Evolutionary conservation across 2,329 filamentous ascomycete species (phyloP).

Genomic region (Daldinia sp.): DNA sequence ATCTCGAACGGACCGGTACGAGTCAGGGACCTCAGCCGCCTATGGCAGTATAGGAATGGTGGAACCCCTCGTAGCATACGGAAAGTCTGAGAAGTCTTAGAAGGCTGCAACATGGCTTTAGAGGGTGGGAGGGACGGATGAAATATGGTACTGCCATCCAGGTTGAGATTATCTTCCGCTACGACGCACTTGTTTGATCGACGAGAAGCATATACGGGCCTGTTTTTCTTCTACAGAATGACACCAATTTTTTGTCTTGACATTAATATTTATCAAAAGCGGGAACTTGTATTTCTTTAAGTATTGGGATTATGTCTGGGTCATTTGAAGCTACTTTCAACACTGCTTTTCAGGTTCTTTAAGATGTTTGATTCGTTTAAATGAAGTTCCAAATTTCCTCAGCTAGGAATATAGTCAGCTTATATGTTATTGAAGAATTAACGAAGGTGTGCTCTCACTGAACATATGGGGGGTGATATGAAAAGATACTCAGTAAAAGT

Average conservation of each 20-base stretch:
- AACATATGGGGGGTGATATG: too few relatives aligned
- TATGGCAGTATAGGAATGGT: constrained; percentile 7
- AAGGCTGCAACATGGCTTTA: background rate
- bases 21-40: constrained; percentile 5
- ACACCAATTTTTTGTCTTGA: background rate
- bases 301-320: background rate
- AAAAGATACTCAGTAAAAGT: too few relatives aligned
- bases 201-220: background rate
- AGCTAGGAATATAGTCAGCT: too few relatives aligned
- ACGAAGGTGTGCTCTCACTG: too few relatives aligned
- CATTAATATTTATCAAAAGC: background rate
- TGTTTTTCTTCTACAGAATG: background rate
- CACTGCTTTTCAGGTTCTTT: background rate
- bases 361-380: background rate
- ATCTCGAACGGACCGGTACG: background rate
- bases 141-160: background rate
- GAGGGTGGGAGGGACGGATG: background rate
- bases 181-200: background rate
- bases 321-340: background rate
- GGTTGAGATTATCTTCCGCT: background rate
- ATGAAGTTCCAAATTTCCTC: background rate
- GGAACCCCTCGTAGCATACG: background rate
- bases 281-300: background rate
- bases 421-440: too few relatives aligned
- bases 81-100: background rate